Conservation (phyloP, 2,329 filamentous ascomycete species). For the Penicillium sp. region DNA sequence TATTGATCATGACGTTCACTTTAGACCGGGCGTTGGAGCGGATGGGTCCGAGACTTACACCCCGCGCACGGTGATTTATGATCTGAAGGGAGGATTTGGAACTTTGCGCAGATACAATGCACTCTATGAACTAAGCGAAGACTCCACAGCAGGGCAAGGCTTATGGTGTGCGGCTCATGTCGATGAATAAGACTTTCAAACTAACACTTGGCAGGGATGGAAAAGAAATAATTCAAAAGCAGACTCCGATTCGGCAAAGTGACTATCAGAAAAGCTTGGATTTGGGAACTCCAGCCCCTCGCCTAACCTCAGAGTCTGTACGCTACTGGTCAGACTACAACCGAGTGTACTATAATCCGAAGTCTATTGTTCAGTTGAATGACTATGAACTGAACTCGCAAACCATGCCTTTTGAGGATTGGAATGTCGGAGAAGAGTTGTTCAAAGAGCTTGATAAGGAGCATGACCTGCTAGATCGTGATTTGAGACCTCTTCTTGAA, state of each 20-base stretch:
- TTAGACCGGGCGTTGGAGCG: slow-evolving; percentile 75
- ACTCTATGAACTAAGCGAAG: slow-evolving; percentile 66
- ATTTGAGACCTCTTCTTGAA: slow-evolving; percentile 82
- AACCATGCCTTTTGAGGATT: slow-evolving; percentile 79
- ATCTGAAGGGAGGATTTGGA: slow-evolving; percentile 91
- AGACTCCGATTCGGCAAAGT: slow-evolving; percentile 65
- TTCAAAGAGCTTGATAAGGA: slow-evolving; percentile 73
- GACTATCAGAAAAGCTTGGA: slow-evolving; percentile 80
- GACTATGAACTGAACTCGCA: slow-evolving; percentile 82
- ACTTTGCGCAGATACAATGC: slow-evolving; percentile 83
- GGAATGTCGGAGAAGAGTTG: slow-evolving; percentile 70
- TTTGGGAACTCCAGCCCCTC: slow-evolving; percentile 61
- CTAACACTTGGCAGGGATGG: slow-evolving; percentile 56
- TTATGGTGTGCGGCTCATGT: slow-evolving; percentile 43
- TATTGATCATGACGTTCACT: slow-evolving; percentile 83
- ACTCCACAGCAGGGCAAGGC: slow-evolving; percentile 37
- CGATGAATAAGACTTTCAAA: not conserved
- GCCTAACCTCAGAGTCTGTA: slow-evolving; percentile 68
- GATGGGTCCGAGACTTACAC: slow-evolving; percentile 90
- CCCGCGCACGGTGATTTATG: slow-evolving; percentile 87
- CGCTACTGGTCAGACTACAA: slow-evolving; percentile 97
- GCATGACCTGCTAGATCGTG: slow-evolving; percentile 84
- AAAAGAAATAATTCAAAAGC: slow-evolving; percentile 65
- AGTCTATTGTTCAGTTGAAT: slow-evolving; percentile 79
- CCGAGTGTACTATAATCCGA: slow-evolving; percentile 86